Conservation (phyloP, 176 grass and related monocot genomes). For the Cenchrus purpureus region DNA sequence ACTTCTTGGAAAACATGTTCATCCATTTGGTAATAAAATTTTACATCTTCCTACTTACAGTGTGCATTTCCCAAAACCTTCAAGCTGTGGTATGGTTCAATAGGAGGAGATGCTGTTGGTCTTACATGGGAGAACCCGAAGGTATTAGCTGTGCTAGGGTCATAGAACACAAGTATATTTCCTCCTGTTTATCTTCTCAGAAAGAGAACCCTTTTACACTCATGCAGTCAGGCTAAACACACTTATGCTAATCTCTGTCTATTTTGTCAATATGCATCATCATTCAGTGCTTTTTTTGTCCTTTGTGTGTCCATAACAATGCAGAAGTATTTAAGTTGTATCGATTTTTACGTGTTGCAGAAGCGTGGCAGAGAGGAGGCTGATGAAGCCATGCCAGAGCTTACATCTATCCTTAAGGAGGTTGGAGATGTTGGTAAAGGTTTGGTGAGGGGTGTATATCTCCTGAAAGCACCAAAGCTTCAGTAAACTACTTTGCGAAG, state of each 20-base stretch:
- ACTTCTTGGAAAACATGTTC: constrained; percentile 8
- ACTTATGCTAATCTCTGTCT: not conserved
- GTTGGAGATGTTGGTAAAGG: constrained; percentile 86
- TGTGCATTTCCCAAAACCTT: constrained; percentile 67
- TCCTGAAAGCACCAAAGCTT: constrained; percentile 76
- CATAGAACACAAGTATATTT: not conserved
- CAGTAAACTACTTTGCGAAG: not conserved
- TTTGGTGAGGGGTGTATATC: constrained; percentile 82
- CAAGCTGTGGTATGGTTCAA: constrained; percentile 82
- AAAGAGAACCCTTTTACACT: not conserved
- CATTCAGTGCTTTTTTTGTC: not conserved
- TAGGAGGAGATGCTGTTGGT: constrained; percentile 89
- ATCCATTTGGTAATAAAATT: constrained; percentile 28
- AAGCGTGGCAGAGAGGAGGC: constrained; percentile 75
- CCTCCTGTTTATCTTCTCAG: not conserved
- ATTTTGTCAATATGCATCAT: not conserved
- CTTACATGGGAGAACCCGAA: constrained; percentile 89
- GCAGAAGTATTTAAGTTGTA: constrained; percentile 16
- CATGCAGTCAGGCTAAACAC: not conserved
- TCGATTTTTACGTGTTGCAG: constrained; percentile 49
- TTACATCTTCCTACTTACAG: constrained; percentile 49
- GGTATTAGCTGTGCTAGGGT: constrained; percentile 45
- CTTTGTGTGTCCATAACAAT: not conserved
- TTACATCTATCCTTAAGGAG: constrained; percentile 64
- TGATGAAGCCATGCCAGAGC: constrained; percentile 52